Conservation (phyloP, 805 yeast species). For the Wickerhamiella brachini region DNA sequence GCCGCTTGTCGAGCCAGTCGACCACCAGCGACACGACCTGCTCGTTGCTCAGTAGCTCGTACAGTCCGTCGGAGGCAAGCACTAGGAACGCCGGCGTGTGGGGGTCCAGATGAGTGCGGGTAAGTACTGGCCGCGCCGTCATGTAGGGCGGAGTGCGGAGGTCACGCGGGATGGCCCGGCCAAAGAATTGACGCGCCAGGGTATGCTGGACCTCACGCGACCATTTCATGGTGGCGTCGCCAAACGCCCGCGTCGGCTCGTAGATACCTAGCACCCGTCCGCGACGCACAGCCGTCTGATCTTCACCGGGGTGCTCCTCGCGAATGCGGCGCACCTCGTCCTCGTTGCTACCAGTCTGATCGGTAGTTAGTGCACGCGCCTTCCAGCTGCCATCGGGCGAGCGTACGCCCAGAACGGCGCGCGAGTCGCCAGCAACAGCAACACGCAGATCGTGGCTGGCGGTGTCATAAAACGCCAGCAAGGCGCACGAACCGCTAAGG, state of each 20-base stretch:
- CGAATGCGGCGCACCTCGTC: constrained; percentile 73
- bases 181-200: constrained; percentile 65
- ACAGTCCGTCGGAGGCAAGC: constrained; percentile 87
- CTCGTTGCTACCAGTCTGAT: constrained; percentile 88
- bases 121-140: constrained; percentile 88
- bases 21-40: constrained; percentile 87
- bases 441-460: constrained; percentile 57
- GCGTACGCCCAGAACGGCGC: constrained; percentile 68
- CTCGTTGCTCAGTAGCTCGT: constrained; percentile 81
- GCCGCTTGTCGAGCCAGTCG: constrained; percentile 76
- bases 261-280: constrained; percentile 88
- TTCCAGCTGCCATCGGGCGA: constrained; percentile 62
- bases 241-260: constrained; percentile 94
- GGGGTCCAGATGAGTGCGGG: constrained; percentile 63
- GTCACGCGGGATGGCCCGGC: constrained; percentile 52
- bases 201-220: constrained; percentile 59
- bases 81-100: constrained; percentile 73
- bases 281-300: constrained; percentile 51
- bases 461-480: constrained; percentile 77
- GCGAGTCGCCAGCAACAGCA: constrained; percentile 92
- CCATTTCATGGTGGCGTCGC: constrained; percentile 90
- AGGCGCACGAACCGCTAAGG: constrained; percentile 86
- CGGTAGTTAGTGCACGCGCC: constrained; percentile 71
- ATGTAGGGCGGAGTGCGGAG: constrained; percentile 90
- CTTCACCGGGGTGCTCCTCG: constrained; percentile 84